phyloP scores from a whole-genome alignment of 257 asterid species.

The Henckelia pumila region DNA sequence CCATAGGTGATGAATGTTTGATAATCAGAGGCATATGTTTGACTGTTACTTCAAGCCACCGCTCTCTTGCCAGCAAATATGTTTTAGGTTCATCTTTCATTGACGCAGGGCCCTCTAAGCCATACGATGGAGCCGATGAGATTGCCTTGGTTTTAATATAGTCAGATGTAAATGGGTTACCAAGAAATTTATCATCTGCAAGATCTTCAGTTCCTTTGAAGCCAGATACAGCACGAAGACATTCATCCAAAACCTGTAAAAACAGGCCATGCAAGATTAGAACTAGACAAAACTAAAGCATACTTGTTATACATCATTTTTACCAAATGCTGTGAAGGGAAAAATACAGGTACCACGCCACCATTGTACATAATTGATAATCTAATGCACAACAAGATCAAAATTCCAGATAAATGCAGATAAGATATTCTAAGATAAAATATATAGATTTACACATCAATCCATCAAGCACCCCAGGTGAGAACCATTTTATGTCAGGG shows the following conservation, averaged over 20 bases:
- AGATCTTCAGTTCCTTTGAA: slow-evolving; percentile 96
- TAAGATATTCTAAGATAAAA: not conserved
- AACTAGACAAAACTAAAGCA: slow-evolving; percentile 14
- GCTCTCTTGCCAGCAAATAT: slow-evolving; percentile 52
- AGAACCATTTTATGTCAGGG: slow-evolving; percentile 19
- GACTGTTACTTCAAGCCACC: slow-evolving; percentile 75
- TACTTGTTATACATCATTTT: slow-evolving; percentile 14
- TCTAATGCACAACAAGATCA: slow-evolving; percentile 7
- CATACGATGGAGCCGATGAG: slow-evolving; percentile 87
- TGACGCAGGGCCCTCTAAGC: slow-evolving; percentile 43
- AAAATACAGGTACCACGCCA: slow-evolving; percentile 10
- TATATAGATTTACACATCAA: slow-evolving; percentile 11
- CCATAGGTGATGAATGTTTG: slow-evolving; percentile 80
- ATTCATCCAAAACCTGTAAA: slow-evolving; percentile 85
- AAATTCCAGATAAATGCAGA: slow-evolving; percentile 18
- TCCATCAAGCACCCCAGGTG: not conserved
- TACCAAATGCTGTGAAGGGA: slow-evolving; percentile 18
- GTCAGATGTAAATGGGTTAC: slow-evolving; percentile 85
- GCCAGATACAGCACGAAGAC: slow-evolving; percentile 92
- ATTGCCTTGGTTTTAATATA: slow-evolving; percentile 69
- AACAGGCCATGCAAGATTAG: slow-evolving; percentile 14
- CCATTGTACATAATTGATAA: not conserved
- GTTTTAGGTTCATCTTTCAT: slow-evolving; percentile 41
- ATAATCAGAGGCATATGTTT: slow-evolving; percentile 70
- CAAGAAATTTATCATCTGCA: slow-evolving; percentile 67